Evolutionary conservation across 306 rosid genomes (phyloP).

Genomic region (Potentilla sterilis): DNA sequence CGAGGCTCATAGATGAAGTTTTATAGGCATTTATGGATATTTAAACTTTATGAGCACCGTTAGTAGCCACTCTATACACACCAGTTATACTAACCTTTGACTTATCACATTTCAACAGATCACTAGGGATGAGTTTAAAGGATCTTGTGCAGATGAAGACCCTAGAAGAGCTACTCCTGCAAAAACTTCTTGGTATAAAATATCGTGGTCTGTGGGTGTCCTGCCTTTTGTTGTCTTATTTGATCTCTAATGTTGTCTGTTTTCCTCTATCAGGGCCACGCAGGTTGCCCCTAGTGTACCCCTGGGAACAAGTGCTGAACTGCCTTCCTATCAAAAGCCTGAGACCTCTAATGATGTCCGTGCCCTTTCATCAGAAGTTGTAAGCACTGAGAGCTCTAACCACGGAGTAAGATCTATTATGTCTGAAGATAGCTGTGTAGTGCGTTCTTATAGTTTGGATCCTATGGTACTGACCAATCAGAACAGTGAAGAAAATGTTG

Average conservation of each 20-base stretch:
- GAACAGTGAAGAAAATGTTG: neutral
- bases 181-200: slow-evolving; percentile 65
- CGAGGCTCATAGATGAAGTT: neutral
- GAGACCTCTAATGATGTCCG: neutral
- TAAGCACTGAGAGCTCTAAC: neutral
- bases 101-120: slow-evolving; percentile 41
- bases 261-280: slow-evolving; percentile 20
- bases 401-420: neutral
- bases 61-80: neutral
- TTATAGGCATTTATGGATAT: neutral
- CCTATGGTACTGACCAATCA: neutral
- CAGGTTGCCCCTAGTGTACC: slow-evolving; percentile 7
- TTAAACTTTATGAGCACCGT: neutral
- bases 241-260: slow-evolving; percentile 16
- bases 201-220: neutral
- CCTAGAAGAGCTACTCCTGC: slow-evolving; percentile 50
- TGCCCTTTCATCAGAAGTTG: neutral
- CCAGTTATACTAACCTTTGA: neutral
- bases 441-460: neutral
- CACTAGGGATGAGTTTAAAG: slow-evolving; percentile 35
- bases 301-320: slow-evolving; percentile 10
- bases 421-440: slow-evolving; percentile 12
- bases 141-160: slow-evolving; percentile 60
- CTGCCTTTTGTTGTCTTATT: slow-evolving; percentile 15
- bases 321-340: neutral